Evolutionary conservation across 2,329 filamentous ascomycete species (phyloP).

Genomic region (Pseudogymnoascus sp.): DNA sequence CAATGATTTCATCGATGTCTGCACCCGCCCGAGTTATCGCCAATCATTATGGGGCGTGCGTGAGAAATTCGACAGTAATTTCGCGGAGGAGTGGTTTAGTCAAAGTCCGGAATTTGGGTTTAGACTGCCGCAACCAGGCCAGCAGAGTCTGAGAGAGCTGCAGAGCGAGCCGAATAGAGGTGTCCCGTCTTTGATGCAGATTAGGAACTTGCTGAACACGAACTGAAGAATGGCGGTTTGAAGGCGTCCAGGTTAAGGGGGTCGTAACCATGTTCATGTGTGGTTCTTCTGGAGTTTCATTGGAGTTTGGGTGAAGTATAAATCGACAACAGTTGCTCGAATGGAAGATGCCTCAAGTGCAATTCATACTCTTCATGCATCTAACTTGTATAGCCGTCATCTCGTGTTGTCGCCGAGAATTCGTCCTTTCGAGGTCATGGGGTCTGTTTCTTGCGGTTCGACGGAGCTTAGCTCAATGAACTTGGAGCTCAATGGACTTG

Average conservation of each 20-base stretch:
- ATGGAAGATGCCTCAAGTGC: background rate
- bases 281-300: background rate
- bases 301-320: background rate
- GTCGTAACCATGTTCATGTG: background rate
- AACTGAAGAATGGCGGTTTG: conserved; percentile 15
- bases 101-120: conserved; percentile 20
- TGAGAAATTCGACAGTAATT: conserved; percentile 22
- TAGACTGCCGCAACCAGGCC: background rate
- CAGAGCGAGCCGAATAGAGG: conserved; percentile 21
- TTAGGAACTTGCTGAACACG: conserved; percentile 26
- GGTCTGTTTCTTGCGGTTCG: background rate
- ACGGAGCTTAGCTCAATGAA: background rate
- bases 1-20: conserved; percentile 29
- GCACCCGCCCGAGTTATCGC: conserved; percentile 25
- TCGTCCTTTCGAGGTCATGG: background rate
- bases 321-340: background rate
- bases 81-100: conserved; percentile 24
- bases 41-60: conserved; percentile 26
- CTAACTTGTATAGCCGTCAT: background rate
- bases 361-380: background rate
- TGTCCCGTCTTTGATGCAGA: conserved; percentile 26
- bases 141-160: background rate
- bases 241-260: background rate
- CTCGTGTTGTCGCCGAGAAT: background rate
- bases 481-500: background rate